These are phyloP conservation scores for Trichoderma reesei DNA, from an alignment of 495 filamentous ascomycete species.

Conservation along the genomic window DNA sequence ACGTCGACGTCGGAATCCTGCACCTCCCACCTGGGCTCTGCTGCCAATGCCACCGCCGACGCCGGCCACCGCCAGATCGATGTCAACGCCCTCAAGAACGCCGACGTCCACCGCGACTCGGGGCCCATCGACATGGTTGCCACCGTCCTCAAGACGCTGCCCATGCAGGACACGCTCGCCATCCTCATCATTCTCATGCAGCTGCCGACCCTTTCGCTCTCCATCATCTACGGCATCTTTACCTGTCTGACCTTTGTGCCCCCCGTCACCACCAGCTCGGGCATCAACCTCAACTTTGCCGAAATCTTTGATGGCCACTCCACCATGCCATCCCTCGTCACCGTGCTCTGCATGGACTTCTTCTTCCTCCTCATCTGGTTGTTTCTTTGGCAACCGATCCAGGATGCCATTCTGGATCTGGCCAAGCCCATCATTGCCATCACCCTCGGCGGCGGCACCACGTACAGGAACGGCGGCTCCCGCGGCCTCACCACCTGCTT, in stretches of 20 bases:
- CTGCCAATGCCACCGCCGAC: slow-evolving; percentile 26
- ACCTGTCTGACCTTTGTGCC: slow-evolving; percentile 89
- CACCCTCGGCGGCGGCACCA: slow-evolving; percentile 22
- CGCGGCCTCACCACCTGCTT: slow-evolving; percentile 70
- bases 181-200: slow-evolving; percentile 97
- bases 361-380: slow-evolving; percentile 79
- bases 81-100: slow-evolving; percentile 57
- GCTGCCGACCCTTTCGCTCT: slow-evolving; percentile 83
- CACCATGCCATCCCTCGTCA: slow-evolving; percentile 63
- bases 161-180: slow-evolving; percentile 90
- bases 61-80: slow-evolving; percentile 49
- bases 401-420: slow-evolving; percentile 84
- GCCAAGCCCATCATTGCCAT: slow-evolving; percentile 65
- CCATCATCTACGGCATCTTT: slow-evolving; percentile 86
- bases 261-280: slow-evolving; percentile 49
- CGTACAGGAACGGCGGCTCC: slow-evolving; percentile 60
- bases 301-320: slow-evolving; percentile 43
- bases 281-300: slow-evolving; percentile 38
- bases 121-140: slow-evolving; percentile 63
- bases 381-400: slow-evolving; percentile 79
- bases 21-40: slow-evolving; percentile 11
- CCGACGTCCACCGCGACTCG: slow-evolving; percentile 48
- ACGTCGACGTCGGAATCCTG: slow-evolving; percentile 39
- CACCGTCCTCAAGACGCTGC: slow-evolving; percentile 84
- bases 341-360: slow-evolving; percentile 71